These are phyloP conservation scores for Microcyclosporella mali DNA, from an alignment of 2,329 filamentous ascomycete species.

Conservation along the genomic window DNA sequence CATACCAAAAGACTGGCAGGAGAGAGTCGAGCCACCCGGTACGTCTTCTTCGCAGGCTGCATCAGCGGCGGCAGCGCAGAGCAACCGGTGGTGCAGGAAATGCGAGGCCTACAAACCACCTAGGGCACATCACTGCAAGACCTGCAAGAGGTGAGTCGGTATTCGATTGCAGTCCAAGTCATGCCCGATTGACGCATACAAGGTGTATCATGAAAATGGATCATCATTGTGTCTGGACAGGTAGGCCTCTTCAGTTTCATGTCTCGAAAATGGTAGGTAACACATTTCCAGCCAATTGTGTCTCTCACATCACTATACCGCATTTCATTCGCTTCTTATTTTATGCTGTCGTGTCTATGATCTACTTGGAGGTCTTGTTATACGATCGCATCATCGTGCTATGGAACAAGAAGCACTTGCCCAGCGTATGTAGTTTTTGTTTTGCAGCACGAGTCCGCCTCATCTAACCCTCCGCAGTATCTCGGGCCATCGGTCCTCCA, in stretches of 20 bases:
- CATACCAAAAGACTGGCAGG: slow-evolving; percentile 43
- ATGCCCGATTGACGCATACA: neutral
- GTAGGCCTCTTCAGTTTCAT: slow-evolving; percentile 17
- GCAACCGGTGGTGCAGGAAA: slow-evolving; percentile 64
- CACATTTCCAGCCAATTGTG: slow-evolving; percentile 55
- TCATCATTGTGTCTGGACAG: slow-evolving; percentile 73
- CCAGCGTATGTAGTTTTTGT: slow-evolving; percentile 47
- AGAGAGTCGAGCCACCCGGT: slow-evolving; percentile 14
- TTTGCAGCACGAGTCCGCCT: neutral
- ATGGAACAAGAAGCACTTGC: slow-evolving; percentile 61
- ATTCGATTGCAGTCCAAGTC: neutral
- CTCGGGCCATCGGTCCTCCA: slow-evolving; percentile 60
- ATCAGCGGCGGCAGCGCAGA: slow-evolving; percentile 21
- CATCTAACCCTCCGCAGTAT: slow-evolving; percentile 42
- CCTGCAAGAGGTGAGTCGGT: slow-evolving; percentile 54
- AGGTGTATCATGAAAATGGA: slow-evolving; percentile 32
- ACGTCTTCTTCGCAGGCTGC: slow-evolving; percentile 20
- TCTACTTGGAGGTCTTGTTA: slow-evolving; percentile 57
- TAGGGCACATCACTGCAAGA: slow-evolving; percentile 73
- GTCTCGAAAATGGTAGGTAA: slow-evolving; percentile 26
- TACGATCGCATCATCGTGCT: slow-evolving; percentile 53
- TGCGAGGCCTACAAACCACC: slow-evolving; percentile 69
- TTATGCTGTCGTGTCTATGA: slow-evolving; percentile 59
- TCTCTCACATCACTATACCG: slow-evolving; percentile 73
- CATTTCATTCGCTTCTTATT: slow-evolving; percentile 74